Evolutionary conservation across 805 yeast genomes (phyloP), one percentile per base, ranked within the genome.

Genomic region (Kluyveromyces dobzhanskii): DNA sequence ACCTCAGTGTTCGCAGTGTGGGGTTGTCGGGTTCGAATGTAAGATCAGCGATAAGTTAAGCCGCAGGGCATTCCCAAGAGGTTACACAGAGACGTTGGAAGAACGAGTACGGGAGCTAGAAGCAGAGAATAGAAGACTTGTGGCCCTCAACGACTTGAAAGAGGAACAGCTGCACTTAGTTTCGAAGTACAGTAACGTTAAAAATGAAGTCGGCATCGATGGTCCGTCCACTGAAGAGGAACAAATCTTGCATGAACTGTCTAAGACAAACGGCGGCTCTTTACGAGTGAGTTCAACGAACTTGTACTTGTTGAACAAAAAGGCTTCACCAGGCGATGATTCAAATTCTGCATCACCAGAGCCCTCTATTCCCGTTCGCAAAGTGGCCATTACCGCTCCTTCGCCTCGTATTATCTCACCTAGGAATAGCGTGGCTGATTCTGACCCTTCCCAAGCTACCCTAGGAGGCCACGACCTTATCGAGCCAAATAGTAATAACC

Each of bases 81-180:
- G 96, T 0, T 87, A 87, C 52, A 87, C 96, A 0, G 96, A 87
- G 61, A 79, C 87, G 2, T 59, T 87, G 39, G 97, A 87, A 56
- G 94, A 85, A 53, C 67, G 95, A 37, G 79, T 87, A n/a, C 67
- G 95, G 36, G 92, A 82, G 53, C 67, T 88, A 17, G 95, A 86
- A 57, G 74, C 80, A 3, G 94, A 86, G 51, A 85, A 85, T 56
- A 75, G 76, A 46, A 72, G 82, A 51, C 60, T 87, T 19, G 67
- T 73, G 25, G 82, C 84, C 4, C 32, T 57, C 17, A 50, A 54
- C 35, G 59, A 56, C 35, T 43, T 56, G 37, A 56, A 56, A 42
- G 57, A 55, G 32, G 57, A 56, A 33, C 57, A 51, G 38, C 37
- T 50, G 26, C 51, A 50, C 30, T 36, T 49, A 30, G 49, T 51